Evolutionary conservation across 345 rosid genomes (phyloP).

Genomic region (Eucalyptus albens): DNA sequence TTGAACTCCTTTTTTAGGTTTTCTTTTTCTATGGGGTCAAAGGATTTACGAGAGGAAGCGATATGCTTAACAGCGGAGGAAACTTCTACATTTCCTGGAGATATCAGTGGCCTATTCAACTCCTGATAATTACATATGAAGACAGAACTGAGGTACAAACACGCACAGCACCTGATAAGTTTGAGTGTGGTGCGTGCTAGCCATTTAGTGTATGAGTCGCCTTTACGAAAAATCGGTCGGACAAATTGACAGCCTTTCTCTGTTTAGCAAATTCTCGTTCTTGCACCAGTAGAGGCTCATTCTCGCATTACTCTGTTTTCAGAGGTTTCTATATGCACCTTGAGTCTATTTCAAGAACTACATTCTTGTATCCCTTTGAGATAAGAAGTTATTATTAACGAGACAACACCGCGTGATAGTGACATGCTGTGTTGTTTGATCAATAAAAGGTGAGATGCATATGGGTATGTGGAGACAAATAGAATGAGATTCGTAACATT

Average conservation of each 20-base stretch:
- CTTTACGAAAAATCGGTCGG: neutral
- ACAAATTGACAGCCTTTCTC: neutral
- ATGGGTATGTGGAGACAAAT: neutral
- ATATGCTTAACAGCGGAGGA: neutral
- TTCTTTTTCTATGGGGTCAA: neutral
- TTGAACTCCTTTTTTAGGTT: neutral
- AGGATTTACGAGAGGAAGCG: neutral
- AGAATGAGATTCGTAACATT: neutral
- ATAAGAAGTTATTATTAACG: neutral
- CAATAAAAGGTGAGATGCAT: neutral
- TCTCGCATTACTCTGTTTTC: neutral
- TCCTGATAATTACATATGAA: neutral
- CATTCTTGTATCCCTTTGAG: neutral
- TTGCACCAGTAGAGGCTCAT: neutral
- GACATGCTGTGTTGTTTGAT: neutral
- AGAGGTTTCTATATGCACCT: neutral
- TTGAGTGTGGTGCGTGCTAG: neutral
- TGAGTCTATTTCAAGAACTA: neutral
- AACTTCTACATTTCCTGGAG: neutral
- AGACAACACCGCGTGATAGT: neutral
- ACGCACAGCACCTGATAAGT: neutral
- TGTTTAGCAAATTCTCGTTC: neutral
- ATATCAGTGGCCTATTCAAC: neutral
- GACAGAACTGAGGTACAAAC: neutral
- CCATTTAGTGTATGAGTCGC: neutral